Base-by-base conservation (phyloP, 2,329 filamentous ascomycete genomes). In the Hymenotorrendiella dingleyae region DNA sequence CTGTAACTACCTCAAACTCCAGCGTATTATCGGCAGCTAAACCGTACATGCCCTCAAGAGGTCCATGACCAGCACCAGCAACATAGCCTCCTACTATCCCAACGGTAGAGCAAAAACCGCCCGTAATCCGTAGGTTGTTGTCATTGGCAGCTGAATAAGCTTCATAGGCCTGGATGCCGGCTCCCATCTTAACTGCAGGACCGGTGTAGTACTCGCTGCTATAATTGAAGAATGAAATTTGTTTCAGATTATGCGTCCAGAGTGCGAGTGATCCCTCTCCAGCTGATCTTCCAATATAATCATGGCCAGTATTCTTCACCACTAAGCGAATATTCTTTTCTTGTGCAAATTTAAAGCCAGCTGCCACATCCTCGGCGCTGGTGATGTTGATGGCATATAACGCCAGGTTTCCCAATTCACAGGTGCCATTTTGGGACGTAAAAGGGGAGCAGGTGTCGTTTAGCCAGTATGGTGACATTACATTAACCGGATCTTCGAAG, bases 161-260 rank as follows among this genome's bases (percentile, higher is more conserved):
- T 3, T 26, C 22, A 17, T 8, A n/a, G 10, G 9, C 36, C 14
- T 12, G 8, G n/a, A 14, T 16, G 9, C 21, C 36, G 8, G 36
- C 36, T 6, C 36, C 36, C 6, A 24, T 26, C 14, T 28, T 5
- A 11, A 36, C n/a, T 4, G 36, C 36, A 6, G 22, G 22, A 4
- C 36, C 36, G 4, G 10, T 28, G 16, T 38, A 38, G 20, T 26
- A 28, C 3, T 21, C 5, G 14, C n/a, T 9, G 7, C n/a, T 26
- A 10, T 28, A 47, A 53, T 67, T 60, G 27, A 67, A 51, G 40
- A 67, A 63, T 23, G 63, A 54, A 7, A 65, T 62, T 1, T 60
- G 52, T 46, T 71, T 70, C 24, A 72, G 54, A 38, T 67, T 53
- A 47, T 72, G 69, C 3, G 65, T 72, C 69, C 69, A 73, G 45